phyloP scores from a whole-genome alignment of 2,329 filamentous ascomycete genomes.

The Beauveria asiatica region DNA sequence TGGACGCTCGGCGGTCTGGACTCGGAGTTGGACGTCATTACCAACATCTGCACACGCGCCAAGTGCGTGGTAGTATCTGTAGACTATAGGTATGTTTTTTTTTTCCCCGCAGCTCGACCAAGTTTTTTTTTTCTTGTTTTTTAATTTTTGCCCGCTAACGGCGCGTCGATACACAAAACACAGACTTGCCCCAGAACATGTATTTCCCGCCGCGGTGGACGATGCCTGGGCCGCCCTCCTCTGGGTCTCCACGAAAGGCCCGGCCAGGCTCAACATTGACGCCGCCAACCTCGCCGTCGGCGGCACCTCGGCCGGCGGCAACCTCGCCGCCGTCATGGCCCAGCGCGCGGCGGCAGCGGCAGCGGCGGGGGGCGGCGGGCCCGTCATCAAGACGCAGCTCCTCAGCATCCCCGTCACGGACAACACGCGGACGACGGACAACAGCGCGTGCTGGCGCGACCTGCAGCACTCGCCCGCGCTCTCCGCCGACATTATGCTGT shows the following conservation, averaged over 20 bases:
- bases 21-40: slow-evolving; percentile 40
- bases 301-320: slow-evolving; percentile 27
- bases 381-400: slow-evolving; percentile 32
- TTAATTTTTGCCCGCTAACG: background rate
- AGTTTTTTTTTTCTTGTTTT: background rate
- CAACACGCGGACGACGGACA: slow-evolving; percentile 38
- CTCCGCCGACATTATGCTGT: slow-evolving; percentile 49
- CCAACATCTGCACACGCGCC: slow-evolving; percentile 30
- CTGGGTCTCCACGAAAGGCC: slow-evolving; percentile 25
- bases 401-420: slow-evolving; percentile 51
- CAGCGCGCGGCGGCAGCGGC: background rate
- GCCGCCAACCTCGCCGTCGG: slow-evolving; percentile 35
- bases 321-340: slow-evolving; percentile 9
- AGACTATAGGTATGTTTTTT: slow-evolving; percentile 3
- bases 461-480: slow-evolving; percentile 44
- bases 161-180: background rate
- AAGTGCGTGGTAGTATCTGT: slow-evolving; percentile 11
- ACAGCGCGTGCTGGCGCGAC: slow-evolving; percentile 37
- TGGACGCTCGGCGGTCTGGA: slow-evolving; percentile 42
- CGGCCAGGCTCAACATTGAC: slow-evolving; percentile 23
- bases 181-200: slow-evolving; percentile 39
- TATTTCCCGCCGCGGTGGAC: slow-evolving; percentile 42
- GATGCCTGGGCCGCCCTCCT: slow-evolving; percentile 44
- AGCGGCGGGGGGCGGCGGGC: background rate
- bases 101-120: background rate